Evolutionary conservation across 257 asterid species (phyloP).

Genomic region (Solanum lycopersicoides): DNA sequence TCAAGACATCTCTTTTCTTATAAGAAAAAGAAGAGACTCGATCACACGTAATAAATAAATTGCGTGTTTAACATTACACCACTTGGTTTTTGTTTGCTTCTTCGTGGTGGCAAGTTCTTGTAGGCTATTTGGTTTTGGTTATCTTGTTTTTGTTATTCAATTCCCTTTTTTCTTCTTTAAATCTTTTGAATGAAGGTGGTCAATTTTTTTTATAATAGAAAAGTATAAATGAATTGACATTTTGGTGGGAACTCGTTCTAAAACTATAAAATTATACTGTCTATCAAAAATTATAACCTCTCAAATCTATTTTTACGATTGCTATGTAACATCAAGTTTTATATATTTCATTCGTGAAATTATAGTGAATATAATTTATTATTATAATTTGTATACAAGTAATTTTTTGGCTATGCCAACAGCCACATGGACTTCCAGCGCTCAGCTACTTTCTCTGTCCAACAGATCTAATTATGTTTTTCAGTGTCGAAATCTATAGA

Average conservation of each 20-base stretch:
- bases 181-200: neutral
- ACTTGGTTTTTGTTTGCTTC: neutral
- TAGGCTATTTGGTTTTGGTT: neutral
- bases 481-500: too few relatives aligned
- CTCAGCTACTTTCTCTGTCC: too few relatives aligned
- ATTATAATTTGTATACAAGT: too few relatives aligned
- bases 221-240: neutral
- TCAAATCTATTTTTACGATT: too few relatives aligned
- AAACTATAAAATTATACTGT: too few relatives aligned
- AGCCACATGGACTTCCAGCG: neutral
- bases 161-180: neutral
- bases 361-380: too few relatives aligned
- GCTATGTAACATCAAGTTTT: too few relatives aligned
- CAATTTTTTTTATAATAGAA: too few relatives aligned
- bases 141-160: neutral
- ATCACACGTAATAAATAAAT: neutral
- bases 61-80: neutral
- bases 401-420: neutral
- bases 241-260: neutral
- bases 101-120: neutral
- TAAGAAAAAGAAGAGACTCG: neutral
- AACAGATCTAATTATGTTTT: too few relatives aligned
- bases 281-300: too few relatives aligned
- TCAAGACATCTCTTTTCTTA: neutral
- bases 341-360: too few relatives aligned